Evolutionary conservation across 163 green algal genomes (phyloP), one percentile per base, ranked within the genome.

Genomic region (Chlamydomonas reinhardtii): DNA sequence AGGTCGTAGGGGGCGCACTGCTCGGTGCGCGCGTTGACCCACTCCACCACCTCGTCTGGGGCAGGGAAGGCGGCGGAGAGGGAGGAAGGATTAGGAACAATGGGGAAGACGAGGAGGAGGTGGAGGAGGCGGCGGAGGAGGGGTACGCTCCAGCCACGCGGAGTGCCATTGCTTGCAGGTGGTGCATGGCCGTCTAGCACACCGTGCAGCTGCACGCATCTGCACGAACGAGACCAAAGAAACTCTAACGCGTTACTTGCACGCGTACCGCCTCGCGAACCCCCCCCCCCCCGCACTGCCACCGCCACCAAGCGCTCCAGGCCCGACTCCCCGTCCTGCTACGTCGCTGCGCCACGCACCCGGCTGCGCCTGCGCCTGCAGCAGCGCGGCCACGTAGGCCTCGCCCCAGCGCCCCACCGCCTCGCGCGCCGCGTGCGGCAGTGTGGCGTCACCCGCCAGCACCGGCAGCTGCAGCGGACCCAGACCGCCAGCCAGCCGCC

Each of bases 1-100:
- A 90, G 12, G 73, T 90, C 86, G 73, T 90, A 90, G 34, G 78
- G 73, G 32, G 56, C 29, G 43, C 86, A 68, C 86, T 78, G 72
- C 73, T 90, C 86, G 32, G 71, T 34, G 11, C 31, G 68, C 4
- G 56, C 76, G 32, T 89, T 89, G 76, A 89, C 35, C 84, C 84
- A 89, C 39, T 89, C 74, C 4, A 89, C 84, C 34, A 70, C 37
- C 32, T 83, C 70, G 37, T 72, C 84, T 82, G 84, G 27, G 68
- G 31, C 22, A 32, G 29, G 64, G 4, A 17, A 3, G 61, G 61
- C 8, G 5, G 61, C 19, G 24, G 48, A 66, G 61, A 11, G 61
- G 61, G 19, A n/a, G 24, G 61, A 4, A 31, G 61, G 61, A 31
- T 29, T 6, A 16, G 15, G 24, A n/a, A 66, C 31, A 31, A 56